Percentiles rank a stretch among this genome's conserved stretches.
Conservation (phyloP, 257 asterid species). For the Oldenlandia corymbosa region DNA sequence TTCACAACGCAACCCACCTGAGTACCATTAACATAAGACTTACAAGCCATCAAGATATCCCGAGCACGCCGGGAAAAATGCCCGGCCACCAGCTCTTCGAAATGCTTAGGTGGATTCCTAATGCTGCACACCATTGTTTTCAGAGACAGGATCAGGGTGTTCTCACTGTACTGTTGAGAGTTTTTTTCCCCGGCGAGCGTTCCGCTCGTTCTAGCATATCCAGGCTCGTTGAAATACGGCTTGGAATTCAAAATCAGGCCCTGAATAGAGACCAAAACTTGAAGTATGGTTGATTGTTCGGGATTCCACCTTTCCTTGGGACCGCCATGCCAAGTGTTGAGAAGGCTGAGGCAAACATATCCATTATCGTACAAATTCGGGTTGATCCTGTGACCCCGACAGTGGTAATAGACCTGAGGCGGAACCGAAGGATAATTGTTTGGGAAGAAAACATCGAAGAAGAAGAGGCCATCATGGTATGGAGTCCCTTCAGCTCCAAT, state of each 20-base stretch:
- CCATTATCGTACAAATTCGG: slow-evolving; percentile 81
- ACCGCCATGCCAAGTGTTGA: slow-evolving; percentile 81
- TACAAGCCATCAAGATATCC: neutral
- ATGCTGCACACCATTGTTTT: slow-evolving; percentile 76
- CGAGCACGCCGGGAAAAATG: neutral
- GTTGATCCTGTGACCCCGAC: slow-evolving; percentile 85
- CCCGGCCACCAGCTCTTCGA: no score
- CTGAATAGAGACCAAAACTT: slow-evolving; percentile 93
- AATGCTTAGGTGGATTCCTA: slow-evolving; percentile 90
- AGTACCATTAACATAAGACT: no score
- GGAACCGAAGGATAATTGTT: slow-evolving; percentile 71
- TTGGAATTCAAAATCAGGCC: slow-evolving; percentile 85
- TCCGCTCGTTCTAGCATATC: slow-evolving; percentile 43
- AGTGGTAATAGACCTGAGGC: slow-evolving; percentile 93
- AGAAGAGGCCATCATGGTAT: slow-evolving; percentile 90
- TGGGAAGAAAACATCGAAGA: slow-evolving; percentile 87
- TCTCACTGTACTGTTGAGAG: slow-evolving; percentile 61
- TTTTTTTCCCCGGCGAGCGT: slow-evolving; percentile 46
- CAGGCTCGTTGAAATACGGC: slow-evolving; percentile 94
- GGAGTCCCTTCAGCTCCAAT: slow-evolving; percentile 98
- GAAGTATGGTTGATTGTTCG: slow-evolving; percentile 65
- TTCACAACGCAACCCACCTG: no score
- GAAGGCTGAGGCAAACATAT: slow-evolving; percentile 93
- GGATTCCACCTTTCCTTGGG: slow-evolving; percentile 81
- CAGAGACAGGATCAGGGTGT: slow-evolving; percentile 51